Evolutionary conservation across 768 basidiomycete genomes (phyloP).

Genomic region (Dioszegia aurantiaca): DNA sequence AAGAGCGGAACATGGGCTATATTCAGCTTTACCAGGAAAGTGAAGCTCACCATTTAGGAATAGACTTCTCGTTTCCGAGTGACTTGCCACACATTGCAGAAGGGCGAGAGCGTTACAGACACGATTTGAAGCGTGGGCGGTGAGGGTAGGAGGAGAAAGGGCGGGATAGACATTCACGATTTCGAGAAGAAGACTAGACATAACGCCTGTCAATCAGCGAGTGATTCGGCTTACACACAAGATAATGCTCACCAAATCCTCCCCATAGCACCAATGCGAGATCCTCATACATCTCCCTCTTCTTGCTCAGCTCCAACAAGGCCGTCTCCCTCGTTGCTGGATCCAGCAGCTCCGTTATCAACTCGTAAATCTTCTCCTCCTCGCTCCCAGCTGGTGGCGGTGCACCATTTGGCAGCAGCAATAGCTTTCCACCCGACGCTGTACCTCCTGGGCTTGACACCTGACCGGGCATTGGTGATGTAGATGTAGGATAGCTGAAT

Average conservation of each 20-base stretch:
- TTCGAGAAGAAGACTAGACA: constrained; percentile 95
- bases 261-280: constrained; percentile 97
- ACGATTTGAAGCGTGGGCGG: constrained; percentile 94
- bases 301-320: constrained; percentile 93
- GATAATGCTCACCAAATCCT: constrained; percentile 72
- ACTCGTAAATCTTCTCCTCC: constrained; percentile 79
- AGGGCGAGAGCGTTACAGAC: constrained; percentile 98
- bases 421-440: constrained; percentile 35
- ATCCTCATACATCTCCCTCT: constrained; percentile 98
- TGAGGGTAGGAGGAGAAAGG: constrained; percentile 89
- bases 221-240: not conserved
- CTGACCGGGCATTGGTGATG: constrained; percentile 7
- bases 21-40: not conserved
- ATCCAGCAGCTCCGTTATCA: constrained; percentile 62
- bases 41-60: constrained; percentile 76
- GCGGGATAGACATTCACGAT: constrained; percentile 98
- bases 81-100: constrained; percentile 96
- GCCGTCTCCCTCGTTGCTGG: constrained; percentile 77
- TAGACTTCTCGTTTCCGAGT: constrained; percentile 89
- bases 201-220: constrained; percentile 65
- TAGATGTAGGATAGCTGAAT: constrained; percentile 11
- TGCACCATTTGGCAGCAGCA: constrained; percentile 46
- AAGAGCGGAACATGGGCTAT: constrained; percentile 90
- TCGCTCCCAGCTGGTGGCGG: constrained; percentile 54
- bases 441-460: constrained; percentile 6